Percentiles rank a stretch among this genome's conserved stretches.
Evolutionary conservation across 2,329 filamentous ascomycete genomes (phyloP).

Genomic region (Aspergillus neoniger): DNA sequence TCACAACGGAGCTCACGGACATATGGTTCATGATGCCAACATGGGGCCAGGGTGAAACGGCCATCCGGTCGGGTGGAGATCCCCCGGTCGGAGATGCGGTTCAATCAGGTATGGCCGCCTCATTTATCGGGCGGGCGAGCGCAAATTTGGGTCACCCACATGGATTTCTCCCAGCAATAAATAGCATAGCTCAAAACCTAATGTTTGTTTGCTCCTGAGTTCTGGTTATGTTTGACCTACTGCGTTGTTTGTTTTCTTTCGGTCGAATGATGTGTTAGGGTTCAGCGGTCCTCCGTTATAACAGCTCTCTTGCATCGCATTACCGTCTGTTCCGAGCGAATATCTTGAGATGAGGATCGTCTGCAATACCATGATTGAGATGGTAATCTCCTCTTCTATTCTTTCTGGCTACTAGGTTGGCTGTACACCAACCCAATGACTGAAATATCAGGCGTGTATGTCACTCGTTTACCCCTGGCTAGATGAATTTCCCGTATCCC

Average conservation of each 20-base stretch:
- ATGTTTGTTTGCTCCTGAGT: neutral
- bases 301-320: neutral
- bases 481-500: no score
- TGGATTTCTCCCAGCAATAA: neutral
- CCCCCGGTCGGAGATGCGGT: neutral
- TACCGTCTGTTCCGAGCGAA: neutral
- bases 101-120: neutral
- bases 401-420: no score
- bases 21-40: neutral
- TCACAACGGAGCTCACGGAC: neutral
- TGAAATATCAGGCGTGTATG: no score
- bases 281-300: neutral
- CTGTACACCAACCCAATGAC: no score
- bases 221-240: neutral
- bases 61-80: neutral
- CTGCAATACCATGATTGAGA: neutral
- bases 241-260: neutral
- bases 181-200: neutral
- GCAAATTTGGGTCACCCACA: neutral
- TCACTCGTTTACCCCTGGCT: no score
- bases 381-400: no score
- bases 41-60: neutral
- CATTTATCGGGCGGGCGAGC: neutral
- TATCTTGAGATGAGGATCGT: neutral
- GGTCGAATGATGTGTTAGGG: neutral